Evolutionary conservation across 768 basidiomycete species (phyloP).

Genomic region (Gelatoporia subvermispora): DNA sequence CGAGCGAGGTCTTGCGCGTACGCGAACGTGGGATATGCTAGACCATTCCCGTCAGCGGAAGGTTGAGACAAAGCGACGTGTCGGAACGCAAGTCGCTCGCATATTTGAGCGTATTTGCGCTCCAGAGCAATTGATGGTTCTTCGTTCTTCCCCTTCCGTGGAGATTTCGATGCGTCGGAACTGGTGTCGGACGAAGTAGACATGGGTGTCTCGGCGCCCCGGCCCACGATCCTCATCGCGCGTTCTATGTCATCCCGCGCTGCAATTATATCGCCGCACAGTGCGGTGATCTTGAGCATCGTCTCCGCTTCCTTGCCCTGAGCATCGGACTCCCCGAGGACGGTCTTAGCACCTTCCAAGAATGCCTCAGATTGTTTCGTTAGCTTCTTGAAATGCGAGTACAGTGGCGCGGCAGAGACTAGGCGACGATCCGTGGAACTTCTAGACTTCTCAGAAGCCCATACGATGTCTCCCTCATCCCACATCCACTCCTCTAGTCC

Average conservation of each 20-base stretch:
- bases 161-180: conserved; percentile 6
- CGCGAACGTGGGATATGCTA: conserved; percentile 27
- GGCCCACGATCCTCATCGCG: conserved; percentile 37
- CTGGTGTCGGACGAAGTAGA: not conserved
- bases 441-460: conserved; percentile 26
- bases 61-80: conserved; percentile 31
- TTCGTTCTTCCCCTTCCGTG: conserved; percentile 28
- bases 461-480: conserved; percentile 37
- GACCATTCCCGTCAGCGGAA: conserved; percentile 15
- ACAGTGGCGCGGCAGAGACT: conserved; percentile 36
- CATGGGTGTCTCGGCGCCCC: conserved; percentile 1
- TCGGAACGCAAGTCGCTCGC: conserved; percentile 45
- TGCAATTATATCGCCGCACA: conserved; percentile 50
- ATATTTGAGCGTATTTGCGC: conserved; percentile 36
- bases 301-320: conserved; percentile 28
- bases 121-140: conserved; percentile 33
- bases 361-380: conserved; percentile 48
- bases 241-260: conserved; percentile 45
- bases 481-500: conserved; percentile 48
- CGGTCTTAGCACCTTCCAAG: conserved; percentile 37
- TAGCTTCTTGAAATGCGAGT: conserved; percentile 49
- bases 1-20: conserved; percentile 28
- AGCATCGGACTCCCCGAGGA: conserved; percentile 29
- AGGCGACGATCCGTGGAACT: conserved; percentile 7
- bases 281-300: conserved; percentile 36